Conservation (phyloP, 2,329 filamentous ascomycete genomes). For the Thielaviopsis musarum region DNA sequence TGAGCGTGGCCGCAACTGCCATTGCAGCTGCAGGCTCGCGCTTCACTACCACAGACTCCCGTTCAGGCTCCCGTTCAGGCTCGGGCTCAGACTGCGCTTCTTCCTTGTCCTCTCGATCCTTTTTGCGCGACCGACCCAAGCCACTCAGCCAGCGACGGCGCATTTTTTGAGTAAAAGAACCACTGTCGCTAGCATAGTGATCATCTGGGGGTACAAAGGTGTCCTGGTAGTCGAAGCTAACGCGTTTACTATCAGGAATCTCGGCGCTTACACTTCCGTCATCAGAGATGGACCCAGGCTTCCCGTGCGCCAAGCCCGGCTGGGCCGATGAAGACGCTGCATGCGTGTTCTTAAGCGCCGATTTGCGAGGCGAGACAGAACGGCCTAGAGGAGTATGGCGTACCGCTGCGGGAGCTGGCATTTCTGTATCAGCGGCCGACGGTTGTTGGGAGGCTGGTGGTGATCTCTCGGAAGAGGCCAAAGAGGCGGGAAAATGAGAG, state of each 20-base stretch:
- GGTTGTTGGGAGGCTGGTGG: background rate
- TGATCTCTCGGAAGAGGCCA: background rate
- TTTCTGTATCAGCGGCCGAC: background rate
- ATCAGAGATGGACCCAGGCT: constrained; percentile 1
- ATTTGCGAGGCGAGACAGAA: constrained; percentile 61
- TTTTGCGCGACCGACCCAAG: constrained; percentile 2
- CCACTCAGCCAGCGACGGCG: constrained; percentile 4
- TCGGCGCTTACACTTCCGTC: background rate
- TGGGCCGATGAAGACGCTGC: background rate
- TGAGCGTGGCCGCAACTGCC: background rate
- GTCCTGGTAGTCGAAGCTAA: constrained; percentile 9
- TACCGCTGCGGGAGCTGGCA: constrained; percentile 3
- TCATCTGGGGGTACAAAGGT: constrained; percentile 7
- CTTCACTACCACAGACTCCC: background rate
- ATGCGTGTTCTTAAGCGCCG: constrained; percentile 44
- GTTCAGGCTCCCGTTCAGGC: background rate
- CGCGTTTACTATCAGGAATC: constrained; percentile 1
- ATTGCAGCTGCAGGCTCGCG: too few species aligned
- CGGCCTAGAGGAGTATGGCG: constrained; percentile 39
- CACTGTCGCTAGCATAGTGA: constrained; percentile 5
- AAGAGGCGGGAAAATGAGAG: constrained; percentile 1
- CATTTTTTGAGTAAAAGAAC: constrained; percentile 3
- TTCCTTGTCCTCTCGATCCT: background rate
- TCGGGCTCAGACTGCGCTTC: background rate
- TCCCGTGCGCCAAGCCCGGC: background rate